phyloP scores from a whole-genome alignment of 2,329 filamentous ascomycete species.

The Pseudogymnoascus sp. region DNA sequence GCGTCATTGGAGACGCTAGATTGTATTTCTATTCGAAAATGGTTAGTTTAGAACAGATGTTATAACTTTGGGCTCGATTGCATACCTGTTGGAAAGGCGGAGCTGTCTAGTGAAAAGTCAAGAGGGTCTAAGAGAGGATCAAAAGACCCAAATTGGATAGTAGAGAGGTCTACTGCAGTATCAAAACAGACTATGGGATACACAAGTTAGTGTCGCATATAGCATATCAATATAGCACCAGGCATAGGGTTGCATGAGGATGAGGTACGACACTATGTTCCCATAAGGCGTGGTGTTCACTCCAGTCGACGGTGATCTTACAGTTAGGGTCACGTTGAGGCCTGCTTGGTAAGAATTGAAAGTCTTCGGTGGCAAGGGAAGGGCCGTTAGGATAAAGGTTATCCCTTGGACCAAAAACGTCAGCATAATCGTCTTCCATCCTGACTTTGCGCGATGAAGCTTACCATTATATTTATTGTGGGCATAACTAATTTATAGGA shows the following conservation, averaged over 20 bases:
- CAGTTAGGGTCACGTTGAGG: not conserved
- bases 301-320: not conserved
- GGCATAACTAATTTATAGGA: not conserved
- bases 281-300: not conserved
- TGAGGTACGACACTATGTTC: not conserved
- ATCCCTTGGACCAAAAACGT: not conserved
- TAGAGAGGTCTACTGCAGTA: no score
- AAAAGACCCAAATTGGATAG: no score
- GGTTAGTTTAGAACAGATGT: not conserved
- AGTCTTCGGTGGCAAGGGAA: no score
- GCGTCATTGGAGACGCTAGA: not conserved
- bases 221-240: not conserved
- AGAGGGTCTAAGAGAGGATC: not conserved
- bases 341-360: no score
- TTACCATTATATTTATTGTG: not conserved
- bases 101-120: not conserved
- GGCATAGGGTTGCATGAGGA: no score
- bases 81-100: not conserved
- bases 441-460: not conserved
- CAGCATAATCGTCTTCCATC: not conserved
- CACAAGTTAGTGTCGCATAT: not conserved
- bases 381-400: not conserved
- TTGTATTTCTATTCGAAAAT: not conserved
- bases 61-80: not conserved
- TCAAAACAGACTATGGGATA: not conserved